Percentiles rank a stretch among this genome's conserved stretches.
These are phyloP conservation scores for button mushroom (Agaricus bisporus) DNA, from an alignment of 768 basidiomycete genomes.

Conservation along the genomic window DNA sequence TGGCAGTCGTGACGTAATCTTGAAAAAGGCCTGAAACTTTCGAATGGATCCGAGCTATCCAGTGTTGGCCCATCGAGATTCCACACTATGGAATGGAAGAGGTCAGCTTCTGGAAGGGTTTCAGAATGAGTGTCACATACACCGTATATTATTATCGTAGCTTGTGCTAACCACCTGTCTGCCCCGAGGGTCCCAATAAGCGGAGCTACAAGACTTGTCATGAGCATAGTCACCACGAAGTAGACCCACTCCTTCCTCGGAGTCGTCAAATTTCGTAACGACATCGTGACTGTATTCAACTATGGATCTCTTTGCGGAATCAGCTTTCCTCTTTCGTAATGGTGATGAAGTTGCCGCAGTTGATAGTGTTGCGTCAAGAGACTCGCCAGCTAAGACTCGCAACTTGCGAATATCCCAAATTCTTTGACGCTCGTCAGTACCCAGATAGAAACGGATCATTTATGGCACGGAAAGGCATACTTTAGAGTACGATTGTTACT, in stretches of 20 bases:
- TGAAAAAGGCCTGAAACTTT: slow-evolving; percentile 57
- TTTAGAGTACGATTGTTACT: slow-evolving; percentile 70
- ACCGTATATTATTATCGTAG: slow-evolving; percentile 71
- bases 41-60: slow-evolving; percentile 41
- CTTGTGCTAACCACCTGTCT: slow-evolving; percentile 77
- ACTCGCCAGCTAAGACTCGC: slow-evolving; percentile 31
- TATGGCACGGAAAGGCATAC: slow-evolving; percentile 31
- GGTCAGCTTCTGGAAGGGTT: neutral
- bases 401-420: slow-evolving; percentile 80
- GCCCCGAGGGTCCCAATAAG: slow-evolving; percentile 82
- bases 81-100: slow-evolving; percentile 52
- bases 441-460: neutral
- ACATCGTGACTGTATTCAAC: slow-evolving; percentile 33
- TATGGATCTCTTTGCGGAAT: neutral
- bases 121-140: slow-evolving; percentile 34
- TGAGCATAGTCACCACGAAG: slow-evolving; percentile 66
- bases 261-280: slow-evolving; percentile 43
- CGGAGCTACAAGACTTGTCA: slow-evolving; percentile 73
- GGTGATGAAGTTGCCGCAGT: slow-evolving; percentile 23
- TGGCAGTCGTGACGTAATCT: slow-evolving; percentile 72
- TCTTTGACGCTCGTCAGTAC: slow-evolving; percentile 28
- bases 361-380: slow-evolving; percentile 20
- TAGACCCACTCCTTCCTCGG: slow-evolving; percentile 45
- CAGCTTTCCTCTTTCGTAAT: neutral
- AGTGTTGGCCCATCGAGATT: slow-evolving; percentile 53